Evolutionary conservation across 2,329 filamentous ascomycete genomes (phyloP), one percentile per base, ranked within the genome.

Genomic region (Helotiales sp.): DNA sequence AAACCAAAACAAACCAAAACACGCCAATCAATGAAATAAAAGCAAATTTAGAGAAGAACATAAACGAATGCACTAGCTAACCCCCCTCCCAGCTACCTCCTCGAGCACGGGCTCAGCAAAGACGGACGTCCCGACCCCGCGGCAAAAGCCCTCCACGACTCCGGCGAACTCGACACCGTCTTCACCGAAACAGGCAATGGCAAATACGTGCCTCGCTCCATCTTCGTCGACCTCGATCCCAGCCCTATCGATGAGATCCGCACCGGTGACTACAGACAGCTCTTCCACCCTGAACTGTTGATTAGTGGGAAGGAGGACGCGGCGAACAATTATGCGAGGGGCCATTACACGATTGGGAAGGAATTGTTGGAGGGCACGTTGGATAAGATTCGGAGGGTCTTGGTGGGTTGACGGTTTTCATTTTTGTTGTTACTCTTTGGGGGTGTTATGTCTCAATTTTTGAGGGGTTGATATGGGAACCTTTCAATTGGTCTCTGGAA

Each of bases 261-360:
- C 68, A 88, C 85, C 68, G 88, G 88, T 72, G 72, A 80, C 71
- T 89, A 89, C 80, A 84, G 86, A 72, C 82, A 87, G 72, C 82
- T 90, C 62, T 90, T 89, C 80, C 88, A 90, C 77, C 88, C 88
- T 22, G 87, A 90, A 77, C 80, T 87, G 72, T 80, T 90, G 80
- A 86, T 90, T 73, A 89, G 85, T 77, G 88, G 88, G 74, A 90
- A 90, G 80, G 88, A 90, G 77, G 88, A 90, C 80, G 88, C 88
- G 67, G 87, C 88, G 73, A 90, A 90, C 78, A 90, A 90, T 80
- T 90, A 90, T 80, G 88, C 88, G 70, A 85, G 88, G 80, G 88
- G 88, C 69, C 88, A 90, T 79, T 90, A 90, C 78, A 90, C 88
- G 52, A 85, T 90, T 75, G 88, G 88, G 75, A 90, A 90, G 80